phyloP scores from a whole-genome alignment of 495 filamentous ascomycete species.

The Hypoxylon rickii region DNA sequence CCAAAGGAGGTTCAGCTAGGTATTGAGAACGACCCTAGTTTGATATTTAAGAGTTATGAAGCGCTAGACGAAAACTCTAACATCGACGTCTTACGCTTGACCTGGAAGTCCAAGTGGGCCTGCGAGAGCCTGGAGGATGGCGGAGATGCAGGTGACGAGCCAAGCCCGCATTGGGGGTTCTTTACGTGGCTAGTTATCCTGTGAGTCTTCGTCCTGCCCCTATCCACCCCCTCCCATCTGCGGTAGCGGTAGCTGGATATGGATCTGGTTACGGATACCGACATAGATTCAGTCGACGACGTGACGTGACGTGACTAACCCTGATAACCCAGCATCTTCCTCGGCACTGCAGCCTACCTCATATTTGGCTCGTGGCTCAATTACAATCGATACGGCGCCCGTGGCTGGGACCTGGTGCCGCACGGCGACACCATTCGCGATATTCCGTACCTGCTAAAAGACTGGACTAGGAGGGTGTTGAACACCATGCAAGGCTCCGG shows the following conservation, averaged over 20 bases:
- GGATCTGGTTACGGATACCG: no score
- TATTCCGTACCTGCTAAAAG: slow-evolving; percentile 87
- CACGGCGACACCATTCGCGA: slow-evolving; percentile 93
- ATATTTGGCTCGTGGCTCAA: slow-evolving; percentile 99
- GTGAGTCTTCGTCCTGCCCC: slow-evolving; percentile 59
- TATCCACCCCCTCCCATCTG: no score
- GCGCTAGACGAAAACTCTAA: slow-evolving; percentile 50
- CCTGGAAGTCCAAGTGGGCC: slow-evolving; percentile 85
- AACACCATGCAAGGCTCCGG: slow-evolving; percentile 80
- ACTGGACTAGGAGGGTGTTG: slow-evolving; percentile 78
- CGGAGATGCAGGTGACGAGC: slow-evolving; percentile 38
- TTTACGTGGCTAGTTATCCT: slow-evolving; percentile 98
- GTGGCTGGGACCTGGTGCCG: slow-evolving; percentile 94
- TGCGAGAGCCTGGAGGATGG: slow-evolving; percentile 67
- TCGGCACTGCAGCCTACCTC: slow-evolving; percentile 84
- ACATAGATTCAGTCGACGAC: no score
- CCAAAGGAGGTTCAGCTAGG: slow-evolving; percentile 51
- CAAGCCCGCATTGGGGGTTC: slow-evolving; percentile 75
- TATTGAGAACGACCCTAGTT: slow-evolving; percentile 57
- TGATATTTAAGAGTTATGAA: slow-evolving; percentile 73
- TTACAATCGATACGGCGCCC: slow-evolving; percentile 93
- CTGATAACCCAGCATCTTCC: slow-evolving; percentile 72
- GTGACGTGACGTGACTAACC: no score
- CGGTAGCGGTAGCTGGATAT: no score
- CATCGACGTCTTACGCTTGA: slow-evolving; percentile 64